These are phyloP conservation scores for Lichina pygmaea DNA, from an alignment of 495 filamentous ascomycete species.

Conservation along the genomic window DNA sequence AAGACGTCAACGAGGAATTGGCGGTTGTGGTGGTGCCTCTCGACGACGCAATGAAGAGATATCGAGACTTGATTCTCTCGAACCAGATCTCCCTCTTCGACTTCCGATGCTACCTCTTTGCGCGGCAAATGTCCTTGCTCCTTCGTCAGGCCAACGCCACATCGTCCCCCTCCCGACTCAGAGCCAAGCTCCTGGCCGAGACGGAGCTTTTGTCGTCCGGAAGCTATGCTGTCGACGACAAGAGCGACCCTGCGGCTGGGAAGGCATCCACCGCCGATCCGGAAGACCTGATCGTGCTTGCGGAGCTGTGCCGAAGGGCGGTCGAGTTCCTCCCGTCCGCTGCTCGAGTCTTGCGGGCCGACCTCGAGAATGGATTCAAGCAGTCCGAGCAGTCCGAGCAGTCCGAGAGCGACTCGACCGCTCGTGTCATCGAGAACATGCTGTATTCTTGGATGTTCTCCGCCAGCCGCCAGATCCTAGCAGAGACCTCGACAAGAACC, in stretches of 20 bases:
- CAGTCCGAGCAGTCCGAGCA: not conserved
- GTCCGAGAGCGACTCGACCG: not conserved
- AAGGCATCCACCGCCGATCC: constrained; percentile 17
- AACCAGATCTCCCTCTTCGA: constrained; percentile 96
- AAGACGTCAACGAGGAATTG: constrained; percentile 8
- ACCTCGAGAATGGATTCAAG: constrained; percentile 21
- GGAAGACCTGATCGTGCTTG: constrained; percentile 49
- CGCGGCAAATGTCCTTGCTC: constrained; percentile 59
- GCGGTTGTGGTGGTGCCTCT: constrained; percentile 26
- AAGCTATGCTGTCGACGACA: no score
- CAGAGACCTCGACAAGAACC: constrained; percentile 43
- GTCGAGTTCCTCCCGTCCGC: constrained; percentile 58
- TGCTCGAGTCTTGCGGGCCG: constrained; percentile 49
- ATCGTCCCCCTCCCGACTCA: constrained; percentile 2
- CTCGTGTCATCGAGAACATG: constrained; percentile 47
- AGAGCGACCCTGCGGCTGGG: no score
- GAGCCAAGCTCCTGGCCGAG: no score
- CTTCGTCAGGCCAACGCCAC: constrained; percentile 50
- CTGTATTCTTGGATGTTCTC: constrained; percentile 69
- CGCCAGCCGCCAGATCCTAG: constrained; percentile 47
- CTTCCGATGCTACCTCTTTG: constrained; percentile 84
- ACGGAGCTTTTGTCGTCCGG: no score
- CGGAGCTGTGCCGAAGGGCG: constrained; percentile 54
- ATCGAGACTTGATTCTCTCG: constrained; percentile 78
- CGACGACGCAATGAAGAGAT: constrained; percentile 47